Base-by-base conservation (phyloP, 1,139 yeast genomes). In the Lodderomyces pseudojiufengensis region DNA sequence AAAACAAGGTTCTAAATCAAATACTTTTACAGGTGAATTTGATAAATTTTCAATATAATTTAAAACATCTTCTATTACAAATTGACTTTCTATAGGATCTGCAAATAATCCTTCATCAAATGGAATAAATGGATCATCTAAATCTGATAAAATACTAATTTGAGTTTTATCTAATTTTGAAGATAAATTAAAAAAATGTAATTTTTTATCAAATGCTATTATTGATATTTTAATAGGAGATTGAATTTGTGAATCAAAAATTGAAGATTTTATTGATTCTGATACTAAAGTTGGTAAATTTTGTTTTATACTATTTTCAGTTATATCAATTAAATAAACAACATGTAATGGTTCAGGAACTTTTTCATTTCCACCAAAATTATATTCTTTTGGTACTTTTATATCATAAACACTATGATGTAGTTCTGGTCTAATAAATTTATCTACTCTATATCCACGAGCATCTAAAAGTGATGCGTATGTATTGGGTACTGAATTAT, bases 381-480 rank as follows among this genome's bases (percentile, higher is more conserved):
- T 80, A 56, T 86, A 90, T 35, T 75, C 78, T 24, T 68, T 59
- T 3, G 96, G 95, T 4, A 87, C 96, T 11, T 79, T 56, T 43
- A 86, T 74, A 51, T 92, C 99, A 46, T 87, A 90, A 7, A 90
- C 86, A 9, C 98, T 97, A 36, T 68, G 73, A 42, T 76, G 80
- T 33, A 90, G 66, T 52, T 92, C 97, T 0, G 95, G 92, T 35
- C 88, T 74, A 21, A 66, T 61, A 28, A 63, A 65, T 50, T 76
- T 70, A 57, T 87, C 95, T 11, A 77, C 63, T 44, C 90, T 66
- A 40, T 80, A 65, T 35, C 72, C 72, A 3, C 81, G 79, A 16
- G 71, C 60, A 50, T 83, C 88, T 8, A 83, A 59, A 35, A 84
- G 78, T 27, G 86, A 72, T 24, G 65, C 56, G 50, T 88, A 87